A percentile compares a stretch with the other conserved stretches of the same genome.
Evolutionary conservation across 148 eudicot species (phyloP).

Genomic region (Persicaria tinctoria): DNA sequence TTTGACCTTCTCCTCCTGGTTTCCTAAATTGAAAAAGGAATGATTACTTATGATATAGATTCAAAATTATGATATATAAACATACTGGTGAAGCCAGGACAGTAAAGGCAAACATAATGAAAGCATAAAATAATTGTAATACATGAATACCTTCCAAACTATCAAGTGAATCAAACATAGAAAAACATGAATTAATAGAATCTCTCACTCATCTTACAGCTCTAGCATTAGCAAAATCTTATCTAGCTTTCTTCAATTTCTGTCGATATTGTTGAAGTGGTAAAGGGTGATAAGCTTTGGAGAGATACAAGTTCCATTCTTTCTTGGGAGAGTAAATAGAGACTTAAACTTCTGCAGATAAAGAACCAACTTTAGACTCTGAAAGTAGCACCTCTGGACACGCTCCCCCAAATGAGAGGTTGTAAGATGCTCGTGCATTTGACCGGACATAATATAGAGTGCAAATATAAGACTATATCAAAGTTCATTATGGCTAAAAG

Average conservation of each 20-base stretch:
- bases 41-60: constrained; percentile 12
- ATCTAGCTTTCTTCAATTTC: constrained; percentile 52
- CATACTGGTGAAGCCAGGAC: background rate
- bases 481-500: background rate
- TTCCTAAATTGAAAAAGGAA: constrained; percentile 41
- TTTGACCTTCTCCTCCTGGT: constrained; percentile 68
- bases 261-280: constrained; percentile 64
- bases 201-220: constrained; percentile 48
- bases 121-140: background rate
- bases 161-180: constrained; percentile 6
- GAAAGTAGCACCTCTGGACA: constrained; percentile 59
- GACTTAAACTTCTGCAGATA: constrained; percentile 23
- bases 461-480: constrained; percentile 1
- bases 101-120: background rate
- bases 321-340: constrained; percentile 22
- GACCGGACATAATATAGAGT: constrained; percentile 27
- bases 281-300: constrained; percentile 77
- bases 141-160: background rate
- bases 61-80: background rate
- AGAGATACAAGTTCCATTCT: constrained; percentile 74
- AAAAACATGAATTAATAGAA: constrained; percentile 14
- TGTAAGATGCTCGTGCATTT: constrained; percentile 88
- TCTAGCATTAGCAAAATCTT: constrained; percentile 64
- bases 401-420: constrained; percentile 71
- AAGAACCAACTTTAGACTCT: constrained; percentile 32